Conservation (phyloP, 257 asterid genomes). For the Salvia rosmarinus region DNA sequence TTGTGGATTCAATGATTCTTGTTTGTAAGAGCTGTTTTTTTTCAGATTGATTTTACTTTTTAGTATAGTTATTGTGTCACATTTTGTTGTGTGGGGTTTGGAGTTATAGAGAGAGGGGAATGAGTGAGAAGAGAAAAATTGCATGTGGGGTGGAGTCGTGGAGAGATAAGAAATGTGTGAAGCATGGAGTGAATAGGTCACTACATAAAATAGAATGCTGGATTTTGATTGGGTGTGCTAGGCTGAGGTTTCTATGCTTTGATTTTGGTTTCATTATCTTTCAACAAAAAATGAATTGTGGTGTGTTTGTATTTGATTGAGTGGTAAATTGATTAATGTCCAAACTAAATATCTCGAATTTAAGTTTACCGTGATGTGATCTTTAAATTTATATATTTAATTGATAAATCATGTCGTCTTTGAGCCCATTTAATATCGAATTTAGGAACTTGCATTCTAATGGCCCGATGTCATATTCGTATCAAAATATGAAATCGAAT, state of each 20-base stretch:
- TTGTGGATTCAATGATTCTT: not conserved
- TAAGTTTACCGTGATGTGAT: too few species aligned
- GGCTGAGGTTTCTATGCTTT: conserved; percentile 54
- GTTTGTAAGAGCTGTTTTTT: not conserved
- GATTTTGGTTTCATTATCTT: conserved; percentile 20
- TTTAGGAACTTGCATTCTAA: too few species aligned
- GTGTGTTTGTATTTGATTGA: too few species aligned
- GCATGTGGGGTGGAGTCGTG: conserved; percentile 34
- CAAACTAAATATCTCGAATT: too few species aligned
- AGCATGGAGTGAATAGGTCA: conserved; percentile 45
- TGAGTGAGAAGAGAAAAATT: conserved; percentile 24
- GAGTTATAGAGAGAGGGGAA: not conserved
- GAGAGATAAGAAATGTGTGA: conserved; percentile 76
- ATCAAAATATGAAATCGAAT: too few species aligned
- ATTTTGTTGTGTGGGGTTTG: not conserved
- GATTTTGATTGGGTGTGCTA: conserved; percentile 58
- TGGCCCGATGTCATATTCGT: too few species aligned
- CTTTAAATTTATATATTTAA: too few species aligned
- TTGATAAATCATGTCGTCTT: too few species aligned
- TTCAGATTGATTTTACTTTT: not conserved
- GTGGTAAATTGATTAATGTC: too few species aligned
- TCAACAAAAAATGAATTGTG: not conserved
- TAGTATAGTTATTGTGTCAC: not conserved
- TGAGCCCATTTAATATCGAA: too few species aligned
- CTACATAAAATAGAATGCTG: conserved; percentile 44